Conservation (phyloP, 345 rosid species). For the Citrus hindsii region DNA sequence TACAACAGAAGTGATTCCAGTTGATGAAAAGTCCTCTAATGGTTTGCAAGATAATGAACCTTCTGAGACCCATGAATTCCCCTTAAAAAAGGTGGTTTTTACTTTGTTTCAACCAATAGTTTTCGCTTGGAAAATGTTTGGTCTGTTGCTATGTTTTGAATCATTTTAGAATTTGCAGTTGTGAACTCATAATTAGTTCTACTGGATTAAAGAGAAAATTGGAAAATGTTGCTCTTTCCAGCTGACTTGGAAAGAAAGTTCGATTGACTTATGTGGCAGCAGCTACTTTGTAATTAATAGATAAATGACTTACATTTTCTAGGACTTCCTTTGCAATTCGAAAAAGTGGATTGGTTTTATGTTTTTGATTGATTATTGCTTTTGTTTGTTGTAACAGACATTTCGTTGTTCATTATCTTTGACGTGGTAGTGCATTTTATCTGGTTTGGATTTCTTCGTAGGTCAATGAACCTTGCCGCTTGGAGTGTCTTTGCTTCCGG, state of each 20-base stretch:
- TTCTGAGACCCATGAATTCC: slow-evolving; percentile 24
- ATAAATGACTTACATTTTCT: not conserved
- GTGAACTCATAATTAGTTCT: not conserved
- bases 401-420: slow-evolving; percentile 1
- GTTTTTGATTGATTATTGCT: not conserved
- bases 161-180: slow-evolving; percentile 15
- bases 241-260: not conserved
- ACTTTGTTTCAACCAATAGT: not conserved
- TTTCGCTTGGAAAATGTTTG: not conserved
- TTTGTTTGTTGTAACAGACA: not conserved
- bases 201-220: not conserved
- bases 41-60: slow-evolving; percentile 23
- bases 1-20: slow-evolving; percentile 13
- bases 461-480: slow-evolving; percentile 68
- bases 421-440: slow-evolving; percentile 2
- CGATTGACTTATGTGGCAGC: not conserved
- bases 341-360: not conserved
- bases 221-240: not conserved
- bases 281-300: not conserved
- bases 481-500: slow-evolving; percentile 58
- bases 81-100: slow-evolving; percentile 39
- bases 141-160: not conserved
- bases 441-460: slow-evolving; percentile 16
- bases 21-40: slow-evolving; percentile 15
- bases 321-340: not conserved